These are phyloP conservation scores for Bonia amplexicaulis DNA, from an alignment of 176 grass and related monocot species.

Conservation along the genomic window DNA sequence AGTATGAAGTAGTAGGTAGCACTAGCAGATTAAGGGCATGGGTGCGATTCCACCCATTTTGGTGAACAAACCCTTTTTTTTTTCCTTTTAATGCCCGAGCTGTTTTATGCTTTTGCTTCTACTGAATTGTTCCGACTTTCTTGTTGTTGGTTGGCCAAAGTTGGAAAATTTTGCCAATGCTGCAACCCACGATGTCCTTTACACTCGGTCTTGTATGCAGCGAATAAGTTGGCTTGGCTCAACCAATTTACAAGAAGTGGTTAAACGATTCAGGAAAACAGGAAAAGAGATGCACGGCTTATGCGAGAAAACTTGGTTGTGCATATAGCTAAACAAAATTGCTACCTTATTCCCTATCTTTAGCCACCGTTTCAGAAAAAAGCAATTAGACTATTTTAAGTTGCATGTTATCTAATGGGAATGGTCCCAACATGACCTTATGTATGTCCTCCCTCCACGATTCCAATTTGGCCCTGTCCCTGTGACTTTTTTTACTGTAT, in stretches of 20 bases:
- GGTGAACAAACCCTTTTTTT: background rate
- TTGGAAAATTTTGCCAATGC: background rate
- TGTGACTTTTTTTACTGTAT: background rate
- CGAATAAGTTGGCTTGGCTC: background rate
- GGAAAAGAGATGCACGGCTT: background rate
- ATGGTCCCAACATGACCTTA: background rate
- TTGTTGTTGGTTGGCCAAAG: background rate
- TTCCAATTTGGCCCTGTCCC: background rate
- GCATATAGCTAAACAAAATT: background rate
- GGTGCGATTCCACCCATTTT: background rate
- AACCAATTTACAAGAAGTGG: background rate
- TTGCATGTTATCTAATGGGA: background rate
- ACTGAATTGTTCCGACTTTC: background rate
- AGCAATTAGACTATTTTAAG: background rate
- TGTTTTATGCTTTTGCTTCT: conserved; percentile 25
- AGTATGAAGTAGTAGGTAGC: background rate
- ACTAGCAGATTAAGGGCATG: background rate
- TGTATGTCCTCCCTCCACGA: background rate
- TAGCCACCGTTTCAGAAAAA: background rate
- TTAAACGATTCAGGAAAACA: background rate
- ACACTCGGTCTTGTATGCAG: background rate
- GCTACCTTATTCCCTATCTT: background rate
- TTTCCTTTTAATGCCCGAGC: conserved; percentile 3
- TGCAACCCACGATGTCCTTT: background rate
- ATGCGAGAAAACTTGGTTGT: background rate